Base-by-base conservation (phyloP, 2,329 filamentous ascomycete genomes). In the Alternaria panax region DNA sequence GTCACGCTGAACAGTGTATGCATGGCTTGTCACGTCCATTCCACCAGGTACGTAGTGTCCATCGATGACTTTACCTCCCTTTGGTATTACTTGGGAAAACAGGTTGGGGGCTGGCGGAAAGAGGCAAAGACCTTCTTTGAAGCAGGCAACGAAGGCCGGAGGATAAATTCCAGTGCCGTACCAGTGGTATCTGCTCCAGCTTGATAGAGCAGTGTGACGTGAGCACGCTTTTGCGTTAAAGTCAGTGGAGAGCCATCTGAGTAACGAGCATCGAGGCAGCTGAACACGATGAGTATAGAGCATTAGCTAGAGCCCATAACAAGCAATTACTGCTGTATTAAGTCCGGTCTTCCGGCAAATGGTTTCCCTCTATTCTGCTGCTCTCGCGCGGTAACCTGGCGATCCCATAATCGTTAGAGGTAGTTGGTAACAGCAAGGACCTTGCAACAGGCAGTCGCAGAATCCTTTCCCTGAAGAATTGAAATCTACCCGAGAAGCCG, bases 51-150 rank as follows among this genome's bases (percentile, higher is more conserved):
- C 73, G 42, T 75, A 78, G 18, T 77, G 71, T 2, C 78, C 80
- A 43, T 79, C 79, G 3, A 82, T 67, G 6, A 77, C 66, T 32
- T 80, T 72, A 2, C 72, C 74, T 4, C 61, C 66, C 18, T 65
- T 57, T 4, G 70, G 68, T 8, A 54, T 75, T 5, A 82, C 70
- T 0, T 84, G 78, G 2, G 83, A 80, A 66, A 86, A 84, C 25
- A 85, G 79, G 56, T 82, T 85, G 2, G 83, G 80, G 0, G 82
- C 83, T 0, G 84, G 79, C 1, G 84, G 84, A 54, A 80, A 79
- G 20, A 86, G 75, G 2, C 84, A 81, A 65, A 86, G 74, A 1
- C 80, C 79, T 65, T 86, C 84, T 25, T 81, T 80, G 45, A 86
- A 78, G 60, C 83, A 85, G 1, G 82, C 83, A 3, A 82, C 73